phyloP scores from a whole-genome alignment of 805 yeast species.

The Ogataea pignaliae region DNA sequence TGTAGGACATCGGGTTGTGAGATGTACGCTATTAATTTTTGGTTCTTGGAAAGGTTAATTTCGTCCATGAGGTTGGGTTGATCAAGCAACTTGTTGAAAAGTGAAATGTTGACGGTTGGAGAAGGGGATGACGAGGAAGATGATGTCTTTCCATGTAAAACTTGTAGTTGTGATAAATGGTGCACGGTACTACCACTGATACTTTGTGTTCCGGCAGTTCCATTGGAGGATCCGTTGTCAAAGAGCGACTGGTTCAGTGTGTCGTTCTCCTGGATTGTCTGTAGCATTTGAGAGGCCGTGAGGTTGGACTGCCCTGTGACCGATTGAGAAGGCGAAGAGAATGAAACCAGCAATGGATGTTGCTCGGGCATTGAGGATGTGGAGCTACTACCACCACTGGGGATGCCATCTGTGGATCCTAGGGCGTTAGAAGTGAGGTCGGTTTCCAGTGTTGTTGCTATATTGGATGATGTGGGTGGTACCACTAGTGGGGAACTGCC shows the following conservation, averaged over 20 bases:
- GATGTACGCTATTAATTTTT: constrained; percentile 29
- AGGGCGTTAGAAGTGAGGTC: not conserved
- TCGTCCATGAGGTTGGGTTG: constrained; percentile 34
- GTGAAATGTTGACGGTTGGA: constrained; percentile 18
- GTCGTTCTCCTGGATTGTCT: constrained; percentile 31
- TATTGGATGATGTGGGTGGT: no score
- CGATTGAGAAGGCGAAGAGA: constrained; percentile 18
- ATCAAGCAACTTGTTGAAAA: constrained; percentile 32
- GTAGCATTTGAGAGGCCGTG: constrained; percentile 32
- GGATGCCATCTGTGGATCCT: not conserved
- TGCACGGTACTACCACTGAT: not conserved
- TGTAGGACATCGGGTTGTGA: constrained; percentile 29
- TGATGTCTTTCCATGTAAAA: not conserved
- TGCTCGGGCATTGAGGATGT: not conserved
- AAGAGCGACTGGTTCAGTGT: constrained; percentile 15
- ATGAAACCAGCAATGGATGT: constrained; percentile 4
- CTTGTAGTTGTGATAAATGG: not conserved
- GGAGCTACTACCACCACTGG: constrained; percentile 1
- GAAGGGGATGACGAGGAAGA: not conserved
- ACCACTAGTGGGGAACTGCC: no score
- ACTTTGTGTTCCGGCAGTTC: not conserved
- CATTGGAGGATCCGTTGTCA: constrained; percentile 1
- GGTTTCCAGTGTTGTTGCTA: not conserved
- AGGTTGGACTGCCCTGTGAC: constrained; percentile 17
- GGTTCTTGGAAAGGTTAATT: constrained; percentile 31